Evolutionary conservation across 495 filamentous ascomycete genomes (phyloP).

Genomic region (Penicillium turbatum): DNA sequence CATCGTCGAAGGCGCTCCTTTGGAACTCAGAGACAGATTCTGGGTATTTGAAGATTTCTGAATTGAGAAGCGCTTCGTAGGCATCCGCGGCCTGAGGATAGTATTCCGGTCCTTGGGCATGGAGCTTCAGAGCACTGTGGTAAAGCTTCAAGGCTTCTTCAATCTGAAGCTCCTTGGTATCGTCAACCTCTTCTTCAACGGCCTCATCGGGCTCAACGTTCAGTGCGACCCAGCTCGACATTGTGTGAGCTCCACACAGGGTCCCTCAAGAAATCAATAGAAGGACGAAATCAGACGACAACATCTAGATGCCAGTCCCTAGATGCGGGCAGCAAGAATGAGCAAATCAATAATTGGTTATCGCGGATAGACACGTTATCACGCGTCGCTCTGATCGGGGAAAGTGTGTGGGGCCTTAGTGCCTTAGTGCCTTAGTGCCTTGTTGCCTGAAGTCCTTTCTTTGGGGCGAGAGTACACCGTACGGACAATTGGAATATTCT

Average conservation of each 20-base stretch:
- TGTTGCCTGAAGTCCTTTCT: conserved; percentile 23
- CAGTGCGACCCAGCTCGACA: conserved; percentile 68
- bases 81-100: conserved; percentile 75
- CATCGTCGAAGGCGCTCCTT: conserved; percentile 58
- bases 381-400: conserved; percentile 35
- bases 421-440: conserved; percentile 24
- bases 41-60: conserved; percentile 89
- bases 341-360: conserved; percentile 3
- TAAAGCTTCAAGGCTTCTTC: conserved; percentile 97
- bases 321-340: not conserved
- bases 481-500: conserved; percentile 11
- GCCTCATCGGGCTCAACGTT: conserved; percentile 92
- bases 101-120: conserved; percentile 75
- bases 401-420: conserved; percentile 24
- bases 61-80: conserved; percentile 79
- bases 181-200: conserved; percentile 85
- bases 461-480: not conserved
- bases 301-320: conserved; percentile 1
- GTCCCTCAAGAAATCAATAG: not conserved
- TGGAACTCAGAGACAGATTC: conserved; percentile 77
- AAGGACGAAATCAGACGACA: not conserved
- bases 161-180: conserved; percentile 93
- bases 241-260: conserved; percentile 23
- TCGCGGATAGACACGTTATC: conserved; percentile 20
- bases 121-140: conserved; percentile 84